phyloP scores from a whole-genome alignment of 805 yeast genomes.

The Candida palmyrensis region DNA sequence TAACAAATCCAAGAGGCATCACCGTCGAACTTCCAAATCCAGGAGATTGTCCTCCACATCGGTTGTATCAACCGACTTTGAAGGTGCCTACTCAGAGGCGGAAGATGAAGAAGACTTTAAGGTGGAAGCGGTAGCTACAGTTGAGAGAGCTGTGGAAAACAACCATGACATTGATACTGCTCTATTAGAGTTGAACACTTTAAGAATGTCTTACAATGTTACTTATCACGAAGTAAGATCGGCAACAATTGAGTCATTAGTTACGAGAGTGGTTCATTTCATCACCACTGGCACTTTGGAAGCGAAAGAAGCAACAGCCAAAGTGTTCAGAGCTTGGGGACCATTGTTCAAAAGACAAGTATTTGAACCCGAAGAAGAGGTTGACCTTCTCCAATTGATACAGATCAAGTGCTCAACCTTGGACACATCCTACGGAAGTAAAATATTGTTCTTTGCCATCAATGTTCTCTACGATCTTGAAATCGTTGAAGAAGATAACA shows the following conservation, averaged over 20 bases:
- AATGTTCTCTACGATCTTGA: slow-evolving; percentile 75
- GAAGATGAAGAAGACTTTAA: slow-evolving; percentile 69
- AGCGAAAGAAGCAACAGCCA: slow-evolving; percentile 68
- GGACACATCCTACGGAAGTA: slow-evolving; percentile 39
- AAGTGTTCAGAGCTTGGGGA: slow-evolving; percentile 80
- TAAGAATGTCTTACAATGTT: slow-evolving; percentile 97
- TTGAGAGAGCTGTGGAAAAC: slow-evolving; percentile 85
- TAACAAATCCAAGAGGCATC: slow-evolving; percentile 24
- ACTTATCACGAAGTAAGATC: slow-evolving; percentile 86
- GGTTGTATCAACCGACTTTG: slow-evolving; percentile 44
- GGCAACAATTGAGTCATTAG: slow-evolving; percentile 72
- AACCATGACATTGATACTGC: slow-evolving; percentile 95
- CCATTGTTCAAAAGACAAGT: slow-evolving; percentile 79
- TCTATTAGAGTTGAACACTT: slow-evolving; percentile 82
- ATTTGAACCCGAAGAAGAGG: slow-evolving; percentile 72
- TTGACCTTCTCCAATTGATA: slow-evolving; percentile 56
- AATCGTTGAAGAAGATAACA: slow-evolving; percentile 74
- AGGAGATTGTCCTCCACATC: slow-evolving; percentile 35
- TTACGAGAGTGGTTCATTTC: slow-evolving; percentile 65
- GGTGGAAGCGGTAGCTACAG: slow-evolving; percentile 89
- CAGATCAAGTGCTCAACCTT: slow-evolving; percentile 39
- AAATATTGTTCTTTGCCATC: slow-evolving; percentile 48
- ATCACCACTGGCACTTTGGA: slow-evolving; percentile 73
- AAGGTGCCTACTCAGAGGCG: slow-evolving; percentile 25
- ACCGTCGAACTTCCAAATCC: slow-evolving; percentile 17